Evolutionary conservation across 1,139 yeast genomes (phyloP).

Genomic region (Wickerhamomyces sp.): DNA sequence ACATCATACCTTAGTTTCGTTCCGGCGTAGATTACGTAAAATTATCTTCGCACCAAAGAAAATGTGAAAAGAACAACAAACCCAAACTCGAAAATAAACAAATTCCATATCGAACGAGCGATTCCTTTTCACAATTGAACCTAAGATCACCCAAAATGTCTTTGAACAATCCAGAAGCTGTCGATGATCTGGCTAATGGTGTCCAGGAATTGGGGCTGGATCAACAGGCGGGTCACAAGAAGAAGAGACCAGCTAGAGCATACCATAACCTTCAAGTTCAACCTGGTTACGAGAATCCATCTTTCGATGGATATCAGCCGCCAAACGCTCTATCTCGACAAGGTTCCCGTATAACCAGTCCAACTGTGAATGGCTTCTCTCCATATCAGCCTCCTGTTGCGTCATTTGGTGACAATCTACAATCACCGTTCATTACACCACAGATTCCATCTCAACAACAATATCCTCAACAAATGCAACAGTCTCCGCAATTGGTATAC

Average conservation of each 20-base stretch:
- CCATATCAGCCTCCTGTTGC: no score
- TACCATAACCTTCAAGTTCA: constrained; percentile 30
- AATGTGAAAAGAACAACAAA: constrained; percentile 1
- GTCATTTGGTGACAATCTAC: background rate
- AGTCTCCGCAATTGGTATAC: background rate
- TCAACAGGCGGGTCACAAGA: background rate
- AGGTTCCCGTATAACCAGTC: no score
- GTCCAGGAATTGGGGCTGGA: constrained; percentile 6
- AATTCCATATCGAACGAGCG: no score
- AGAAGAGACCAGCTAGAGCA: constrained; percentile 42
- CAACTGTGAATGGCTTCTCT: no score
- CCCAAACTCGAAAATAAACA: no score
- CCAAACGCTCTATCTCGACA: no score
- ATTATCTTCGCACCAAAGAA: background rate
- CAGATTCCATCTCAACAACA: constrained; percentile 3
- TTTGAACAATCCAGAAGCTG: background rate
- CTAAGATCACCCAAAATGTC: background rate
- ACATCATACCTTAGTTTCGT: no score
- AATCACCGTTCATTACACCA: background rate
- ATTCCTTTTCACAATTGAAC: background rate
- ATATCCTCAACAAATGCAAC: background rate
- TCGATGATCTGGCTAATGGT: constrained; percentile 6
- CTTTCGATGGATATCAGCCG: constrained; percentile 1
- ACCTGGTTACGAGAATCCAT: background rate
- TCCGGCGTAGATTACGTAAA: background rate